Evolutionary conservation across 768 basidiomycete genomes (phyloP).

Genomic region (Austroboletus festivus): DNA sequence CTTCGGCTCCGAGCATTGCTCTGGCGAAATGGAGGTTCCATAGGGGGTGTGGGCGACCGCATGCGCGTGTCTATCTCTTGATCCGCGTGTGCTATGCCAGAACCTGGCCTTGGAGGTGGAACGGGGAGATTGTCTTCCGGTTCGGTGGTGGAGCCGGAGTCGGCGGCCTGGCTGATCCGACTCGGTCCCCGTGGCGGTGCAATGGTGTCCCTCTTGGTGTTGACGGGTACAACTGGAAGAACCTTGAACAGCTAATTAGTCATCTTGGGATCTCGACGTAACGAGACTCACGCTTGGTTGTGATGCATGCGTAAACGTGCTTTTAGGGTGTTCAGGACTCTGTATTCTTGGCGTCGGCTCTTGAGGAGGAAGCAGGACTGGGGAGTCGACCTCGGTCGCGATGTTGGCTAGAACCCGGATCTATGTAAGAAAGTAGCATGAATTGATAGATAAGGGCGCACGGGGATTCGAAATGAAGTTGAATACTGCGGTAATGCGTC

Average conservation of each 20-base stretch:
- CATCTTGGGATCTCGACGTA: conserved; percentile 1
- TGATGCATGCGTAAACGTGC: conserved; percentile 3
- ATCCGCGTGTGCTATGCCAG: conserved; percentile 6
- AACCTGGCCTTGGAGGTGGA: conserved; percentile 2
- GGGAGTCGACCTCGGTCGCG: conserved; percentile 42
- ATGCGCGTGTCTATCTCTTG: conserved; percentile 14
- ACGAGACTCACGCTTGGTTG: conserved; percentile 21
- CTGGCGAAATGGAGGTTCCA: conserved; percentile 2
- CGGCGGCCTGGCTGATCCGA: conserved; percentile 10
- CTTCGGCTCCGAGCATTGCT: conserved; percentile 23
- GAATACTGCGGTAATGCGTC: conserved; percentile 69
- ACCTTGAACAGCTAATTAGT: conserved; percentile 17
- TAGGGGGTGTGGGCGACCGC: conserved; percentile 22
- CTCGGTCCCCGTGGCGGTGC: conserved; percentile 6
- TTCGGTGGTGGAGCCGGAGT: conserved; percentile 30
- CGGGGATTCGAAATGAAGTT: conserved; percentile 65
- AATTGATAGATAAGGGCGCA: conserved; percentile 36
- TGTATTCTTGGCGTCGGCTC: conserved; percentile 16
- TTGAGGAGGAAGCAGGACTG: conserved; percentile 36
- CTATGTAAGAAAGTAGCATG: conserved; percentile 10
- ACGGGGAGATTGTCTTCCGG: conserved; percentile 20
- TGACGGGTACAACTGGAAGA: neutral
- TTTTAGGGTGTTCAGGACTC: conserved; percentile 3
- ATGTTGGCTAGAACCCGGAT: conserved; percentile 46
- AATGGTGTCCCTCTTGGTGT: conserved; percentile 4